These are phyloP conservation scores for Cyphellophora attinorum DNA, from an alignment of 2,329 filamentous ascomycete genomes.

Conservation along the genomic window DNA sequence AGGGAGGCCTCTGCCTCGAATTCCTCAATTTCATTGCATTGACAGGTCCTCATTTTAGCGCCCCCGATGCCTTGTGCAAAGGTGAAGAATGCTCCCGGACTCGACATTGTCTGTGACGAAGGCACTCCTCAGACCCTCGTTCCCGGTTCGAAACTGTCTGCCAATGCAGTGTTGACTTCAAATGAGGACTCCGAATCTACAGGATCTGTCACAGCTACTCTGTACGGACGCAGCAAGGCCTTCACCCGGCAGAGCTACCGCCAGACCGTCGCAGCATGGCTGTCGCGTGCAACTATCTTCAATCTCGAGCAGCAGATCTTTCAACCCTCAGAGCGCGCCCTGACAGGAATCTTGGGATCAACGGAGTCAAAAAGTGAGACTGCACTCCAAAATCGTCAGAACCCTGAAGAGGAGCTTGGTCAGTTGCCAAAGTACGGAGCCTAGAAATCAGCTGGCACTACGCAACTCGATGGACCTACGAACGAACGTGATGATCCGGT, in stretches of 20 bases:
- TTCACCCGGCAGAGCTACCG: constrained; percentile 13
- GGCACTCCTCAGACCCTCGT: neutral
- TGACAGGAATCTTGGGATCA: neutral
- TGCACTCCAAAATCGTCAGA: neutral
- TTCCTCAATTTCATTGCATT: too few species aligned
- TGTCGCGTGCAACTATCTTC: constrained; percentile 13
- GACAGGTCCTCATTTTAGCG: neutral
- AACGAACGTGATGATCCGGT: too few species aligned
- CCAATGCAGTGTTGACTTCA: constrained; percentile 8
- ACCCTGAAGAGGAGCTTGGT: neutral
- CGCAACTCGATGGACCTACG: too few species aligned
- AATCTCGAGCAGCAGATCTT: constrained; percentile 11
- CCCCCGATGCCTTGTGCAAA: neutral
- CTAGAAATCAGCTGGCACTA: too few species aligned
- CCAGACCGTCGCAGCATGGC: constrained; percentile 10
- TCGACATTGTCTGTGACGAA: neutral
- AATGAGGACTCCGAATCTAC: constrained; percentile 13
- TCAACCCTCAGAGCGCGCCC: constrained; percentile 10
- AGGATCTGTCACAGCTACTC: constrained; percentile 10
- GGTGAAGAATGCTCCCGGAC: neutral
- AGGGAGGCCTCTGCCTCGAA: too few species aligned
- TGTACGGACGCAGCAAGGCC: constrained; percentile 15
- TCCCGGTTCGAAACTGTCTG: constrained; percentile 4
- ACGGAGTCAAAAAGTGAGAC: neutral
- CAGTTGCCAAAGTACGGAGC: constrained; percentile 1